Evolutionary conservation across 371 early-diverging fungal species (phyloP).

Genomic region (Rhizomucor miehei): DNA sequence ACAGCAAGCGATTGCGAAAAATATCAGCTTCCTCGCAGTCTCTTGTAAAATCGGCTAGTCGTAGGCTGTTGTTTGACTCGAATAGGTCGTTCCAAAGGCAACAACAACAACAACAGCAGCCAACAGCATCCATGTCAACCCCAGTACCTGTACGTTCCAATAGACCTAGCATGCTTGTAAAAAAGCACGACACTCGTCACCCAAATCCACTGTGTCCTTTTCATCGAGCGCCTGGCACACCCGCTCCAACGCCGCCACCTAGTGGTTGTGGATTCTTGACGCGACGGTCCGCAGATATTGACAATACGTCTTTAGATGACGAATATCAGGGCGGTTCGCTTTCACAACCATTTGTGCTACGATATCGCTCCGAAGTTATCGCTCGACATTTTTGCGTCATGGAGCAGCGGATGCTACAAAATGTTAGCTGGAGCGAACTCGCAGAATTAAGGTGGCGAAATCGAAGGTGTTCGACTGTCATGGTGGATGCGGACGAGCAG

Average conservation of each 20-base stretch:
- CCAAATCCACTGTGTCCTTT: slow-evolving; percentile 20
- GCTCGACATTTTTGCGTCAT: slow-evolving; percentile 55
- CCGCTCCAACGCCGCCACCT: not conserved
- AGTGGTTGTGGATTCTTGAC: no score
- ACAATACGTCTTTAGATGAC: not conserved
- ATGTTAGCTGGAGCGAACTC: slow-evolving; percentile 57
- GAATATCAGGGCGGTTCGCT: not conserved
- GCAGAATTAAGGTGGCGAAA: slow-evolving; percentile 51
- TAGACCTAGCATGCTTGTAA: not conserved
- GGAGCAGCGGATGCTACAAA: slow-evolving; percentile 51
- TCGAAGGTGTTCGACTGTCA: slow-evolving; percentile 3
- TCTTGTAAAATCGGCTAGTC: slow-evolving; percentile 10
- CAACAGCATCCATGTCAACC: slow-evolving; percentile 10
- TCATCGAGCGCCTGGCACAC: slow-evolving; percentile 1
- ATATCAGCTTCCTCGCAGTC: slow-evolving; percentile 1
- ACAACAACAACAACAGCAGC: not conserved
- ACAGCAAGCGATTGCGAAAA: not conserved
- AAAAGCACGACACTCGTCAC: not conserved
- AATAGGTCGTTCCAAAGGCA: no score
- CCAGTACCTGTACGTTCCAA: not conserved
- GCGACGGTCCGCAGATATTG: not conserved
- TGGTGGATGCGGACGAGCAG: slow-evolving; percentile 4
- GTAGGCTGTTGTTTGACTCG: slow-evolving; percentile 1
- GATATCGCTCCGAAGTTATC: slow-evolving; percentile 40
- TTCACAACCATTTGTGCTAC: slow-evolving; percentile 30